phyloP scores from a whole-genome alignment of 352 stramenopile species.

The Pythium brachiatum region DNA sequence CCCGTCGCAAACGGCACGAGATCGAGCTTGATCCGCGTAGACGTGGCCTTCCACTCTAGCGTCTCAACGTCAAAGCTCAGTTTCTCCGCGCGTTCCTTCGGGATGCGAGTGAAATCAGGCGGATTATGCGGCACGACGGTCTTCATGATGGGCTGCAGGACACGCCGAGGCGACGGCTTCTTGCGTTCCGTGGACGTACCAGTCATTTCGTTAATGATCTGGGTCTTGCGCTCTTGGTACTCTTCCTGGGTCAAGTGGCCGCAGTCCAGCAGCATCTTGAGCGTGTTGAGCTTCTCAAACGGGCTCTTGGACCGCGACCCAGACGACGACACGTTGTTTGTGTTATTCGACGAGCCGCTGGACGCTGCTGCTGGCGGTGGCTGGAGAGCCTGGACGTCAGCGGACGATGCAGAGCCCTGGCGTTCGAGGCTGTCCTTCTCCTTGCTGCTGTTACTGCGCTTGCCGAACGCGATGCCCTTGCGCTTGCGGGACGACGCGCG shows the following conservation, averaged over 20 bases:
- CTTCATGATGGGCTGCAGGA: slow-evolving; percentile 74
- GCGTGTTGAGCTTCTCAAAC: slow-evolving; percentile 85
- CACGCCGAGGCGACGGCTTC: slow-evolving; percentile 37
- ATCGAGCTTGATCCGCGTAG: slow-evolving; percentile 65
- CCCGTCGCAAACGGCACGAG: slow-evolving; percentile 80
- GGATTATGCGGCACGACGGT: slow-evolving; percentile 74
- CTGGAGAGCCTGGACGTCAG: background rate
- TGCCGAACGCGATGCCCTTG: slow-evolving; percentile 18
- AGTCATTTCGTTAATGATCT: slow-evolving; percentile 89
- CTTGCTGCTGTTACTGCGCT: slow-evolving; percentile 14
- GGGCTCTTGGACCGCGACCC: slow-evolving; percentile 33
- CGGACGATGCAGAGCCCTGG: background rate
- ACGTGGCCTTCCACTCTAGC: slow-evolving; percentile 69
- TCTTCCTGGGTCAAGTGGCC: slow-evolving; percentile 75
- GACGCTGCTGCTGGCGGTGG: background rate
- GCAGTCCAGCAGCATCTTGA: slow-evolving; percentile 77
- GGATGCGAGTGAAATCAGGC: slow-evolving; percentile 58
- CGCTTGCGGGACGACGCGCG: slow-evolving; percentile 3
- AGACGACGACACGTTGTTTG: background rate
- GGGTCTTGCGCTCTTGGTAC: slow-evolving; percentile 80
- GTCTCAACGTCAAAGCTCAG: slow-evolving; percentile 83
- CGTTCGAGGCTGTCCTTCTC: slow-evolving; percentile 17
- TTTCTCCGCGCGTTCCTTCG: slow-evolving; percentile 71
- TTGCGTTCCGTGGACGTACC: slow-evolving; percentile 68
- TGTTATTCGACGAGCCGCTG: background rate